A percentile compares a stretch with the other conserved stretches of the same genome.
Conservation (phyloP, 1,284 basidiomycete genomes). For the Microbotryomycetes sp. region DNA sequence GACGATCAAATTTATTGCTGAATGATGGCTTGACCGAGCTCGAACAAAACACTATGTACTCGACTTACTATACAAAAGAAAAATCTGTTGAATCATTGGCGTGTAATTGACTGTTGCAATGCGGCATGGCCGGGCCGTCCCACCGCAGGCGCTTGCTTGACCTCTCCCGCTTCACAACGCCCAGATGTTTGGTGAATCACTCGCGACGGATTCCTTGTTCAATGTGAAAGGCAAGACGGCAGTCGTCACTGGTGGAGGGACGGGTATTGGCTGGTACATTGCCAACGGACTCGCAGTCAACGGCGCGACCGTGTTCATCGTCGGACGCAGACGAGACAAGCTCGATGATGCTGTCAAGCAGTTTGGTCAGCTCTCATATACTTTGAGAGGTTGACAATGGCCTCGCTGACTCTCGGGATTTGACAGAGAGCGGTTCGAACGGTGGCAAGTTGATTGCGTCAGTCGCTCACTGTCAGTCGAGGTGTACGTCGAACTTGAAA, state of each 20-base stretch:
- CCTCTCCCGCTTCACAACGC: background rate
- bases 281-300: slow-evolving; percentile 46
- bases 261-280: slow-evolving; percentile 47
- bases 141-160: too few relatives aligned
- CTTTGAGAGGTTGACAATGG: background rate
- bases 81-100: too few relatives aligned
- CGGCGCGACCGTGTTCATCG: slow-evolving; percentile 46
- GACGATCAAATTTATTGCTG: too few relatives aligned
- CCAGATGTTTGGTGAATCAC: background rate
- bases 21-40: too few relatives aligned
- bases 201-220: background rate
- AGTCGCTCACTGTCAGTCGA: background rate
- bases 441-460: background rate
- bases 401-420: background rate
- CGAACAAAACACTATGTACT: too few relatives aligned
- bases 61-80: too few relatives aligned
- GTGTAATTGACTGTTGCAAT: too few relatives aligned
- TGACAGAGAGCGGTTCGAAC: background rate
- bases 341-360: background rate
- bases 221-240: slow-evolving; percentile 9
- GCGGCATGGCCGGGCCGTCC: too few relatives aligned
- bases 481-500: background rate
- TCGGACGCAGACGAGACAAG: slow-evolving; percentile 10
- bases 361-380: background rate
- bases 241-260: slow-evolving; percentile 45